Conservation (phyloP, 148 eudicot genomes). For the Rhododendron mucronatum region DNA sequence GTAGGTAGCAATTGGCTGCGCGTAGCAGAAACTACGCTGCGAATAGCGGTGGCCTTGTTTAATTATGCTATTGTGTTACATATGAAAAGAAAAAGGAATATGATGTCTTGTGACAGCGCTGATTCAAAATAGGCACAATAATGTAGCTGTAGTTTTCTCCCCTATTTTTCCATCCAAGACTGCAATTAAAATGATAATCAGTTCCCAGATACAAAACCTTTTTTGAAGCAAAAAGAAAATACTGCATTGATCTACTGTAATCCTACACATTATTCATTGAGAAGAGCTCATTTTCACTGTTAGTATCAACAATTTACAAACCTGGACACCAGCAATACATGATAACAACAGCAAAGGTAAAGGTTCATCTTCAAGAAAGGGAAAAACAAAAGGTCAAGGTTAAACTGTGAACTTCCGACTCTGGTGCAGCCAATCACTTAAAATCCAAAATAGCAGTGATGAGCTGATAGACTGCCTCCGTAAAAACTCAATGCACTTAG, state of each 20-base stretch:
- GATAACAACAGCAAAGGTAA: not conserved
- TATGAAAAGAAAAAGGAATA: not conserved
- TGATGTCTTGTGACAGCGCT: not conserved
- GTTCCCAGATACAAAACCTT: not conserved
- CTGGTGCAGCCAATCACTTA: not conserved
- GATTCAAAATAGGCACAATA: not conserved
- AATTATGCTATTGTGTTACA: too few relatives aligned
- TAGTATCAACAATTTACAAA: not conserved
- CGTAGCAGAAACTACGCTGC: too few relatives aligned
- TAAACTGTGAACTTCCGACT: not conserved
- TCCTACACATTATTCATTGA: not conserved
- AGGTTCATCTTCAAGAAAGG: not conserved
- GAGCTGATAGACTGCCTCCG: not conserved
- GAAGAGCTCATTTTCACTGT: not conserved
- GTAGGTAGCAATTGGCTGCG: too few relatives aligned
- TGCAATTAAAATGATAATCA: not conserved
- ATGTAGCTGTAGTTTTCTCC: not conserved
- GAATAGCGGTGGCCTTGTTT: too few relatives aligned
- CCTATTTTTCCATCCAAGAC: not conserved
- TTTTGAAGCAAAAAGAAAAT: not conserved
- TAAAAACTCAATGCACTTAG: not conserved
- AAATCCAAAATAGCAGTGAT: not conserved
- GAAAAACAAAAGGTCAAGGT: not conserved
- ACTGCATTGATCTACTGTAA: not conserved
- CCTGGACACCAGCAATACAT: not conserved